Base-by-base conservation (phyloP, 2,329 filamentous ascomycete genomes). In the Alternaria arborescens region DNA sequence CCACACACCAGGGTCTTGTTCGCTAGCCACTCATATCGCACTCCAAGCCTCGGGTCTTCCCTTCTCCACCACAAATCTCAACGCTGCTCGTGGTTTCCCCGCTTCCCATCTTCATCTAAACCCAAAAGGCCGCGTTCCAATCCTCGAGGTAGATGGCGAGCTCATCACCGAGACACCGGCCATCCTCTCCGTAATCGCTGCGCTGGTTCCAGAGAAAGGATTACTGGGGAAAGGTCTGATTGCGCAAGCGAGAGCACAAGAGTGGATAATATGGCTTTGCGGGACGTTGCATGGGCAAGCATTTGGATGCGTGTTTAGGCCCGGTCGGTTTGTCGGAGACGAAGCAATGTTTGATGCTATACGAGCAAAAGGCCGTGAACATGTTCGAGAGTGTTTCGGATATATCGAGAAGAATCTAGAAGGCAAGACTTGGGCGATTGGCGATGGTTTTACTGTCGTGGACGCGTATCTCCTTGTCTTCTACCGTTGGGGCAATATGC, bases 71-170 rank as follows among this genome's bases (percentile, higher is more conserved):
- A 64, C 60, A 14, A 38, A 58, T 8, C 52, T 69, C 52, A 36
- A 56, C 22, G 46, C 56, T 12, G 14, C 55, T 6, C 30, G 46
- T 7, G 56, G 66, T 20, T 70, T 66, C 46, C 67, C 61, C 5
- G 46, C 36, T 3, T 55, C 62, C 4, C 47, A 66, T 18, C 20
- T 61, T 7, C 58, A 66, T 34, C 51, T 71, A 44, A 72, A 70
- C 26, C 63, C 68, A 8, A 72, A 72, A 56, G 59, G 55, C 5
- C 61, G 65, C n/a, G 66, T 72, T 8, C 70, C 70, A 5, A 61
- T 71, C 41, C 42, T 71, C 11, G 28, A 52, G 11, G 40, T 70
- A 6, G 69, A 71, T 47, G 54, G 59, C 48, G 59, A 65, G 4
- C 55, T 64, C 48, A 67, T 72, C 54, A 72, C 69, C 38, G 70